These are phyloP conservation scores for Cercophora sp. DNA, from an alignment of 495 filamentous ascomycete genomes.

Conservation along the genomic window DNA sequence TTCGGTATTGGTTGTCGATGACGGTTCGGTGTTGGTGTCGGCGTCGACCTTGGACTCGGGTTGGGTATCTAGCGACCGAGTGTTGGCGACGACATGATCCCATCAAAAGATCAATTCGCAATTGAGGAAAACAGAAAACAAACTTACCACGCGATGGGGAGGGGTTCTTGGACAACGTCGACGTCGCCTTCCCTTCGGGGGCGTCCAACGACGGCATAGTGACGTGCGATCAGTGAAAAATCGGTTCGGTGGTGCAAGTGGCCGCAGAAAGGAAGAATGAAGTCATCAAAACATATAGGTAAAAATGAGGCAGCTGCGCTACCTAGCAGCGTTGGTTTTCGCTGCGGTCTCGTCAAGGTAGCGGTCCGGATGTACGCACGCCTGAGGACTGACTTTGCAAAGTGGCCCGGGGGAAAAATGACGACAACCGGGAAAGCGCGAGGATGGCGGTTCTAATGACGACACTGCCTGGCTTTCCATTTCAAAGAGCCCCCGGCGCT, in stretches of 20 bases:
- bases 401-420: no score
- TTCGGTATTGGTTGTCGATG: constrained; percentile 36
- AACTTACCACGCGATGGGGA: constrained; percentile 35
- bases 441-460: no score
- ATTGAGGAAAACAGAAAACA: constrained; percentile 9
- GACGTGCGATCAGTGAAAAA: constrained; percentile 39
- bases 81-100: constrained; percentile 23
- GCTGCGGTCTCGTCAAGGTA: no score
- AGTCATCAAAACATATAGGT: constrained; percentile 27
- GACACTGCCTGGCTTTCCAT: no score
- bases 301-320: constrained; percentile 24
- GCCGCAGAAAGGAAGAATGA: constrained; percentile 21
- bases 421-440: no score
- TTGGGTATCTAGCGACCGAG: constrained; percentile 18
- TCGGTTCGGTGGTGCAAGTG: no score
- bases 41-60: constrained; percentile 38
- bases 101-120: no score
- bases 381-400: no score
- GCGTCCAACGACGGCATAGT: constrained; percentile 38
- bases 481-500: no score
- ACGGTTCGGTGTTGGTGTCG: constrained; percentile 32
- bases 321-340: constrained; percentile 24
- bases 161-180: constrained; percentile 34
- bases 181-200: constrained; percentile 31
- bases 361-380: no score